Evolutionary conservation across 441 rosid species (phyloP).

Genomic region (Dalechampia spathulata): DNA sequence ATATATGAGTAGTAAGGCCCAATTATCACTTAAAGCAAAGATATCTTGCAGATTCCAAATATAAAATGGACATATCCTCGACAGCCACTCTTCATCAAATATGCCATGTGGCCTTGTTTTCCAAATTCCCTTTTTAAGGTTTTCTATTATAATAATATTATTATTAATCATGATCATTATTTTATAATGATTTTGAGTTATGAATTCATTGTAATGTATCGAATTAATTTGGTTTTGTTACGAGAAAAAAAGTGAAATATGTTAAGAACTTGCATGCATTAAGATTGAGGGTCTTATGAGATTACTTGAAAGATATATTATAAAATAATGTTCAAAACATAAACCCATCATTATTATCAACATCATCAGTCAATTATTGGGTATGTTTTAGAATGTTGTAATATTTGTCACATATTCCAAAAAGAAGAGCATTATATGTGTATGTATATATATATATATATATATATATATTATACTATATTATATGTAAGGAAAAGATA

Average conservation of each 20-base stretch:
- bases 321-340: too few relatives aligned
- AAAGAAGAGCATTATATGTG: not conserved
- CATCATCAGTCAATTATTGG: not conserved
- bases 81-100: not conserved
- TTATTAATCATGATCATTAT: too few relatives aligned
- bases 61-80: not conserved
- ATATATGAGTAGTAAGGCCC: not conserved
- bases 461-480: too few relatives aligned
- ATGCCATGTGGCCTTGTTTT: not conserved
- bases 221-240: too few relatives aligned
- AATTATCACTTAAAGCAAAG: slow-evolving; percentile 1
- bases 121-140: too few relatives aligned
- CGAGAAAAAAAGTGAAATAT: too few relatives aligned
- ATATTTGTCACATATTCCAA: not conserved
- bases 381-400: slow-evolving; percentile 2
- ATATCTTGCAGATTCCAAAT: not conserved
- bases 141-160: too few relatives aligned
- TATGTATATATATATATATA: not conserved
- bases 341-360: not conserved
- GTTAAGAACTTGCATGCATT: too few relatives aligned
- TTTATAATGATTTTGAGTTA: too few relatives aligned
- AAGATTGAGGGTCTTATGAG: too few relatives aligned
- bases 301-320: too few relatives aligned
- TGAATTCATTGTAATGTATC: too few relatives aligned
- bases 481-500: not conserved